A percentile compares a stretch with the other conserved stretches of the same genome.
phyloP scores from a whole-genome alignment of 2,329 filamentous ascomycete genomes.

The Setomelanomma holmii region DNA sequence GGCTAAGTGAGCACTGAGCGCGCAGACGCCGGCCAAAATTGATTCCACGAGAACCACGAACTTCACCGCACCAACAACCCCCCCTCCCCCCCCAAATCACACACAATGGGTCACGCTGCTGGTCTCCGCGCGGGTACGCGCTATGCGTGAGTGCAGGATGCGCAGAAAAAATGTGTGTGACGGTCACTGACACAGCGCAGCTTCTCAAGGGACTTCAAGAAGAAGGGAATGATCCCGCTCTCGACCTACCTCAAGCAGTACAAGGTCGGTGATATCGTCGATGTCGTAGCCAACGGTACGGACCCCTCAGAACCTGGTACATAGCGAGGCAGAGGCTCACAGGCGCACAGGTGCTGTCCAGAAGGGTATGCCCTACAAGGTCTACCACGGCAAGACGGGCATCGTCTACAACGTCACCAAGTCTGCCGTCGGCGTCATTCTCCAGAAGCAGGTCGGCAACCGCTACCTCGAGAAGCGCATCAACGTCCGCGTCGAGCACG shows the following conservation, averaged over 20 bases:
- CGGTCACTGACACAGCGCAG: slow-evolving; percentile 35
- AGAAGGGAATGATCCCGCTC: slow-evolving; percentile 92
- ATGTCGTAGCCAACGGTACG: slow-evolving; percentile 98
- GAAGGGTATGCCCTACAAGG: slow-evolving; percentile 91
- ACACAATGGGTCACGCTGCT: slow-evolving; percentile 62
- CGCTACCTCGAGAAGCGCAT: slow-evolving; percentile 99
- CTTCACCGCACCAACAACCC: slow-evolving; percentile 26
- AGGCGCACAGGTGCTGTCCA: slow-evolving; percentile 46
- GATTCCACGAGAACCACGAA: slow-evolving; percentile 7
- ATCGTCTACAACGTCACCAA: slow-evolving; percentile 99
- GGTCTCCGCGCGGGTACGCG: slow-evolving; percentile 54
- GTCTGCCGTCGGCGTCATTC: slow-evolving; percentile 95
- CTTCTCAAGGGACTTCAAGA: slow-evolving; percentile 91
- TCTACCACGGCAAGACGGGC: slow-evolving; percentile 96
- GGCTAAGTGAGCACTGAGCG: slow-evolving; percentile 10
- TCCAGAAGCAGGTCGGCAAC: slow-evolving; percentile 98
- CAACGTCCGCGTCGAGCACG: slow-evolving; percentile 98
- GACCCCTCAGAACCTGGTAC: slow-evolving; percentile 54
- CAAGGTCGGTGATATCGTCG: slow-evolving; percentile 98
- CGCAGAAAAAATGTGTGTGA: slow-evolving; percentile 8
- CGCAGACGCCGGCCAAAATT: slow-evolving; percentile 6
- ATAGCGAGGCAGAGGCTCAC: slow-evolving; percentile 22
- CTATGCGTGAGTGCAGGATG: slow-evolving; percentile 45
- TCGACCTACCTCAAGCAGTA: slow-evolving; percentile 95
- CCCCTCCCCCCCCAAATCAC: slow-evolving; percentile 30